Evolutionary conservation across 2,329 filamentous ascomycete genomes (phyloP), one percentile per base, ranked within the genome.

Genomic region (Capronia americana): DNA sequence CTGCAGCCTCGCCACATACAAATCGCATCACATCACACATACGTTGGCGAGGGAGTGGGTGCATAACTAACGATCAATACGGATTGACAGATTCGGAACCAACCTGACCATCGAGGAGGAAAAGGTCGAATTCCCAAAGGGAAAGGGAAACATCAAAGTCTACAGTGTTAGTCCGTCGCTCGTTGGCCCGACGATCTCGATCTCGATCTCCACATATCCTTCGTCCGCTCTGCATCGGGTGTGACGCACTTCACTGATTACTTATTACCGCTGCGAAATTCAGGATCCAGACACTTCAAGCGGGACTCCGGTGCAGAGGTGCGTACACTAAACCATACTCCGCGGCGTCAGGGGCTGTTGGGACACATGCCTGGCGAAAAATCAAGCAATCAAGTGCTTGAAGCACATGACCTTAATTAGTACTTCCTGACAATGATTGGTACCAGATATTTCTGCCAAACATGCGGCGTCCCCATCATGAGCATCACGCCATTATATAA

Each of bases 401-500:
- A 6, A 28, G 48, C 8, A 30, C 26, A 34, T 32, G 24, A 14
- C 55, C 32, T 17, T n/a, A 3, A 12, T 3, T 12, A 6, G 7
- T 30, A 23, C 5, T 4, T 17, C 20, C 26, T 34, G 5, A 55
- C 57, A 2, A 59, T 7, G 6, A 44, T n/a, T n/a, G n/a, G 20
- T 23, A 4, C 24, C 57, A 72, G 83, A 54, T 80, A 72, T 57
- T 85, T 85, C 69, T 85, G 83, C 65, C 66, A 73, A 23, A 78
- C 69, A 23, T 81, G 81, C 73, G 81, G 82, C 38, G 84, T 82
- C 67, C 82, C 82, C 0, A 80, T 85, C 59, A 80, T 80, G 73
- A 83, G 79, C 20, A 75, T 81, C 32, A 79, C 81, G 0, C 74
- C 76, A 20, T 56, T 75, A 0, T 77, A 77, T 50, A 76, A 79